Percentiles rank a stretch among this genome's conserved stretches.
Evolutionary conservation across 108 stramenopile species (phyloP).

Genomic region (Cylindrotheca fusiformis): DNA sequence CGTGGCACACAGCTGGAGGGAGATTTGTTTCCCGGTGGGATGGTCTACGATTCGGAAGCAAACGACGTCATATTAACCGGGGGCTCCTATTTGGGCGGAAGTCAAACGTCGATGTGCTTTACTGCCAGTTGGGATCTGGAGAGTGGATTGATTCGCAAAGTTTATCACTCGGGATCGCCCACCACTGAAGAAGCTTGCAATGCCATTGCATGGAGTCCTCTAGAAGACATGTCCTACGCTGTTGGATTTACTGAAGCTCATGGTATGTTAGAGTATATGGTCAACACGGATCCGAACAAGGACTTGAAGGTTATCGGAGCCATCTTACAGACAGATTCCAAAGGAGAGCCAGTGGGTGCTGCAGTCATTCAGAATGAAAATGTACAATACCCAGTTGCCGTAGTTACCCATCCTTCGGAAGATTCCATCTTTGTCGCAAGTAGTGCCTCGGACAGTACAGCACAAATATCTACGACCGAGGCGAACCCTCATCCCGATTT

Average conservation of each 20-base stretch:
- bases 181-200: slow-evolving; percentile 21
- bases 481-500: slow-evolving; percentile 8
- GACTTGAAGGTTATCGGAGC: slow-evolving; percentile 4
- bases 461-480: neutral
- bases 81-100: slow-evolving; percentile 9
- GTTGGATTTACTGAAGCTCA: slow-evolving; percentile 15
- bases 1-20: slow-evolving; percentile 18
- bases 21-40: slow-evolving; percentile 21
- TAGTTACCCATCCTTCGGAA: slow-evolving; percentile 7
- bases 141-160: neutral
- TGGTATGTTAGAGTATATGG: slow-evolving; percentile 2
- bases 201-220: slow-evolving; percentile 16
- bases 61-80: slow-evolving; percentile 23
- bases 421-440: slow-evolving; percentile 23
- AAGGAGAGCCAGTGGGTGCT: slow-evolving; percentile 12
- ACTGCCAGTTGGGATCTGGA: slow-evolving; percentile 13
- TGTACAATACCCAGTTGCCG: slow-evolving; percentile 21
- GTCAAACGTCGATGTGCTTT: slow-evolving; percentile 11
- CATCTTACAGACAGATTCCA: slow-evolving; percentile 11
- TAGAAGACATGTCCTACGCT: slow-evolving; percentile 12
- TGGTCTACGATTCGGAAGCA: slow-evolving; percentile 20
- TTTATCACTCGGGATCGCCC: neutral
- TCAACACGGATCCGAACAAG: neutral
- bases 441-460: slow-evolving; percentile 4
- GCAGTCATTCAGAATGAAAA: slow-evolving; percentile 1